Evolutionary conservation across 2,329 filamentous ascomycete genomes (phyloP), one percentile per base, ranked within the genome.

Genomic region (Neofusicoccum sp.): DNA sequence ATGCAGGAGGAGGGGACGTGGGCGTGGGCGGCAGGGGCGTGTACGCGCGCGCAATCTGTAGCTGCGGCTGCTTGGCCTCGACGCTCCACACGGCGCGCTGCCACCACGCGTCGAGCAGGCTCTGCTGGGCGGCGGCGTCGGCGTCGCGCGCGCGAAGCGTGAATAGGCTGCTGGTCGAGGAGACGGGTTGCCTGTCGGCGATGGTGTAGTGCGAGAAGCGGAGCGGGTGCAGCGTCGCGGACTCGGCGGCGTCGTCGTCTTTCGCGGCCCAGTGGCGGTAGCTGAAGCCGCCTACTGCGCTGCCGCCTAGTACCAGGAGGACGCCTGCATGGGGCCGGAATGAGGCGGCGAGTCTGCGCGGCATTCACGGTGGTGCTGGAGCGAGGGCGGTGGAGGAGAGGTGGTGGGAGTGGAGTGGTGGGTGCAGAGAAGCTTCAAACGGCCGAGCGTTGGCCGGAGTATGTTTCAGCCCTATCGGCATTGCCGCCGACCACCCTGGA

Each of bases 21-120:
- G 45, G 36, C 31, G 41, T 9, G 2, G 87, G 84, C 0, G 92
- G 94, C 0, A 99, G 80, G 0, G 94, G 93, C 3, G 95, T 98
- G 77, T 99, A 99, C 64, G 92, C 88, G 66, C 95, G 82, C 47
- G 92, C 91, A 69, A 99, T 96, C 77, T 97, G 93, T 63, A 98
- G 79, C 74, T 97, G 89, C 2, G 95, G 95, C 78, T 98, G 95
- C 79, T 96, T 97, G 72, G 97, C 87, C 79, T 97, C 90, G 37
- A 98, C 89, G 66, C 89, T 93, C 90, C 92, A 96, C 45, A 96
- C 83, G 4, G 90, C 89, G 62, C 85, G 81, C 47, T 77, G 76
- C 85, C 87, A 89, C 85, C 87, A 89, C 14, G 69, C 70, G 36
- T 77, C 71, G 39, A 68, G 70, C 5, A 76, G 67, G 54, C 34